Percentiles rank a stretch among this genome's conserved stretches.
phyloP scores from a whole-genome alignment of 371 early-diverging fungal species.

The Mucor lusitanicus region DNA sequence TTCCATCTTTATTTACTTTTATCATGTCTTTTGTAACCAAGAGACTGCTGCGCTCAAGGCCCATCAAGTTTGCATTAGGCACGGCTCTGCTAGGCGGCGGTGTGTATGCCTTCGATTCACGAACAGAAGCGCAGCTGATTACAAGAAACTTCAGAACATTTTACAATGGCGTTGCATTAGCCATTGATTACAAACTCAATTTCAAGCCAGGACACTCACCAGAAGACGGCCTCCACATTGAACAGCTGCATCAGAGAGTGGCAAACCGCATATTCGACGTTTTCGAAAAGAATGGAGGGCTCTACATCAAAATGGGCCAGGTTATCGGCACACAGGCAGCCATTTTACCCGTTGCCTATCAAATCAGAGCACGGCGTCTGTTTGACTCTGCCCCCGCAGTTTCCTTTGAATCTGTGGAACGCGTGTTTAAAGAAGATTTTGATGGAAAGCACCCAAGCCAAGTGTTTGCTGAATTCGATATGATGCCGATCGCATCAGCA shows the following conservation, averaged over 20 bases:
- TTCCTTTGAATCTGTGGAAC: constrained; percentile 64
- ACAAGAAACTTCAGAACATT: constrained; percentile 59
- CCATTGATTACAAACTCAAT: constrained; percentile 76
- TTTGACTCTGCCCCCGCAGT: constrained; percentile 87
- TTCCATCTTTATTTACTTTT: not conserved
- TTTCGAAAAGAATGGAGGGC: constrained; percentile 83
- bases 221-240: constrained; percentile 36
- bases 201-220: constrained; percentile 60
- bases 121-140: constrained; percentile 59
- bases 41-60: not conserved
- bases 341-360: constrained; percentile 78
- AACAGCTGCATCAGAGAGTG: constrained; percentile 67
- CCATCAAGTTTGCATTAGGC: constrained; percentile 12
- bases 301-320: constrained; percentile 91
- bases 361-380: constrained; percentile 65
- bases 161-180: constrained; percentile 62
- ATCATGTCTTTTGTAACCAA: constrained; percentile 13
- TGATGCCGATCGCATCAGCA: constrained; percentile 81
- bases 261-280: constrained; percentile 77
- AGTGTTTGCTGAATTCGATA: constrained; percentile 73
- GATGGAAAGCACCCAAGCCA: constrained; percentile 57
- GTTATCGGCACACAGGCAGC: constrained; percentile 82
- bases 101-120: constrained; percentile 52
- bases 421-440: constrained; percentile 73
- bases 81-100: constrained; percentile 26